These are phyloP conservation scores for Botrytis cinerea DNA, from an alignment of 2,329 filamentous ascomycete genomes.

Conservation along the genomic window DNA sequence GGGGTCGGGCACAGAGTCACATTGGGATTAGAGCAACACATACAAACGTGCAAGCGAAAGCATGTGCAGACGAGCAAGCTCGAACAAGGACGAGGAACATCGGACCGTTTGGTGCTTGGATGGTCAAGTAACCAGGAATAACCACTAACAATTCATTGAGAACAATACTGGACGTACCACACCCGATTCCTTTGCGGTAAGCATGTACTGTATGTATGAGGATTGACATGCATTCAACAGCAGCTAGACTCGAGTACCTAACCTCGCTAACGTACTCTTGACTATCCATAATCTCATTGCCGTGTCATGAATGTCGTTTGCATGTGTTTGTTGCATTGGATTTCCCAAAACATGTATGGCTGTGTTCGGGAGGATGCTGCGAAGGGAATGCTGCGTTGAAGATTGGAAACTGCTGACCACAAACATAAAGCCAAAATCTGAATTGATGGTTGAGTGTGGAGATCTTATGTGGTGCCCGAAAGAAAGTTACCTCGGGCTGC, in stretches of 20 bases:
- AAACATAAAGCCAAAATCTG: not conserved
- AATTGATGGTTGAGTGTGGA: constrained; percentile 1
- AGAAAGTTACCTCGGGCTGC: constrained; percentile 11
- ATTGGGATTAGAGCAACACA: constrained; percentile 18
- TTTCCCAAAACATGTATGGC: not conserved
- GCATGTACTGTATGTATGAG: constrained; percentile 1
- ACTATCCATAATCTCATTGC: not conserved
- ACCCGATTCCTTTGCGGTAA: not conserved
- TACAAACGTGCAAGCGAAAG: constrained; percentile 2
- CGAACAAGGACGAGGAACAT: constrained; percentile 27
- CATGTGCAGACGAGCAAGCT: constrained; percentile 17
- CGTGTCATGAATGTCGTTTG: not conserved
- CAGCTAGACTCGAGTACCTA: constrained; percentile 7
- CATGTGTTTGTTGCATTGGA: constrained; percentile 1
- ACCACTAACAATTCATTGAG: not conserved
- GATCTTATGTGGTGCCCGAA: constrained; percentile 1
- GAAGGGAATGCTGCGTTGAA: constrained; percentile 10
- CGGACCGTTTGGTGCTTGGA: constrained; percentile 25
- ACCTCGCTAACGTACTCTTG: not conserved
- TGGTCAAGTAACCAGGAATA: constrained; percentile 8
- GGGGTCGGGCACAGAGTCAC: constrained; percentile 21
- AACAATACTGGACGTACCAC: constrained; percentile 7
- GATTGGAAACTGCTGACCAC: constrained; percentile 10
- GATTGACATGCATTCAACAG: constrained; percentile 3
- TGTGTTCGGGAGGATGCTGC: constrained; percentile 2